Evolutionary conservation across 495 filamentous ascomycete genomes (phyloP), one percentile per base, ranked within the genome.

Genomic region (Aspergillus hancockii): DNA sequence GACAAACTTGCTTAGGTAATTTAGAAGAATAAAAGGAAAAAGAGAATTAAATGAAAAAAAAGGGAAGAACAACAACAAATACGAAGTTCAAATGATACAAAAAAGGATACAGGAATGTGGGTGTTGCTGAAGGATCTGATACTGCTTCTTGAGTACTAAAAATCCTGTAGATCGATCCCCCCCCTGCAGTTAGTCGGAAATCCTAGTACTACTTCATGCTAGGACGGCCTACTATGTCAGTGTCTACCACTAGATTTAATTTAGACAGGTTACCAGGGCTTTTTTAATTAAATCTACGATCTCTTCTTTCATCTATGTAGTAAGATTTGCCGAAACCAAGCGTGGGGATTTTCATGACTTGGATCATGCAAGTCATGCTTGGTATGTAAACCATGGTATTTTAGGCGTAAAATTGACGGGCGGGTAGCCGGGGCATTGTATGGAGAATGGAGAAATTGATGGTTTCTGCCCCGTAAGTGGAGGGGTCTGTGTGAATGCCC

Each of bases 381-480:
- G 18, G 36, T 53, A 49, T 23, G 36, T 45, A 23, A 59, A 52
- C 52, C 40, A 56, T 50, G 54, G 25, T 28, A 28, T 28, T 28
- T 28, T 28, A 28, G 25, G 25, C 7, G 25, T 28, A 28, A 28
- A 28, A 28, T 3, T 41, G 12, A 41, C 7, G 12, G 38, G 14
- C n/a, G 38, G 38, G 38, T 41, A 41, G 14, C 5, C 38, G 13
- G 38, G 38, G 38, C 2, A 6, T 1, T 12, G 16, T 41, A 41
- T 41, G 38, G 38, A 41, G 38, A 41, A 41, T 28, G 25, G 25
- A 28, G 25, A 28, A 28, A 28, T 3, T 3, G 7, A 28, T 28
- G 25, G 25, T 36, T 4, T 36, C 13, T 7, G 38, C 38, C 34
- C 38, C 38, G 38, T 41, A 41, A 41, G 10, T 41, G 38, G 38